Percentiles rank a stretch among this genome's conserved stretches.
These are phyloP conservation scores for Xylaria digitata DNA, from an alignment of 2,329 filamentous ascomycete species.

Conservation along the genomic window DNA sequence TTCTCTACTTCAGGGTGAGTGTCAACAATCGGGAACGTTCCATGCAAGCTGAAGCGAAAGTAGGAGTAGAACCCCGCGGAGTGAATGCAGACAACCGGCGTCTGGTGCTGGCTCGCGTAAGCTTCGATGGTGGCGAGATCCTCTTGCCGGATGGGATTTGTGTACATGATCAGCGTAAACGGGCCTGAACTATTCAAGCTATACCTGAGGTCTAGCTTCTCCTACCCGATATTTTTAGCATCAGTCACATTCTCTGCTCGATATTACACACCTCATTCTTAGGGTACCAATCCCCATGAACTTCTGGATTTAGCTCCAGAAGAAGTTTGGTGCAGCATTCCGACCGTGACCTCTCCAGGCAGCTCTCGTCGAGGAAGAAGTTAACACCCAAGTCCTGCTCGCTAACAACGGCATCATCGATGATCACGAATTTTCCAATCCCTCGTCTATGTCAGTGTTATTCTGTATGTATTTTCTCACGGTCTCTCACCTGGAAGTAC, in stretches of 20 bases:
- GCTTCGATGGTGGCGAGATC: conserved; percentile 59
- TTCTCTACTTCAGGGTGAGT: conserved; percentile 92
- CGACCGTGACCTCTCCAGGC: conserved; percentile 80
- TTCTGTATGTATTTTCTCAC: not conserved
- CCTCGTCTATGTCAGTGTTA: conserved; percentile 59
- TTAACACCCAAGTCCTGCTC: conserved; percentile 92
- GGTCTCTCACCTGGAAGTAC: conserved; percentile 77
- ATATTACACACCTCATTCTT: conserved; percentile 55
- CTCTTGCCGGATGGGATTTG: conserved; percentile 60
- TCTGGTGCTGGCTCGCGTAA: conserved; percentile 66
- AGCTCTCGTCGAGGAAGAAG: conserved; percentile 89
- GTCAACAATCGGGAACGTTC: conserved; percentile 91
- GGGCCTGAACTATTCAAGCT: conserved; percentile 55
- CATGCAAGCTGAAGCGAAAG: conserved; percentile 81
- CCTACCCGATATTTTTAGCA: conserved; percentile 43
- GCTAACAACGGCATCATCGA: conserved; percentile 80
- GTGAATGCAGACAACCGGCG: conserved; percentile 84
- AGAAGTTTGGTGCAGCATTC: conserved; percentile 81
- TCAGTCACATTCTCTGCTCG: conserved; percentile 11
- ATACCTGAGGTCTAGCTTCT: conserved; percentile 52
- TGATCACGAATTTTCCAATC: conserved; percentile 91
- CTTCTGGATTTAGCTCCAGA: conserved; percentile 91
- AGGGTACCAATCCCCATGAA: conserved; percentile 77
- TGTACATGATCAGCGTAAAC: conserved; percentile 68
- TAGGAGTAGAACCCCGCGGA: conserved; percentile 93